Conservation (phyloP, 2,329 filamentous ascomycete genomes). For the Diplodia mutila region DNA sequence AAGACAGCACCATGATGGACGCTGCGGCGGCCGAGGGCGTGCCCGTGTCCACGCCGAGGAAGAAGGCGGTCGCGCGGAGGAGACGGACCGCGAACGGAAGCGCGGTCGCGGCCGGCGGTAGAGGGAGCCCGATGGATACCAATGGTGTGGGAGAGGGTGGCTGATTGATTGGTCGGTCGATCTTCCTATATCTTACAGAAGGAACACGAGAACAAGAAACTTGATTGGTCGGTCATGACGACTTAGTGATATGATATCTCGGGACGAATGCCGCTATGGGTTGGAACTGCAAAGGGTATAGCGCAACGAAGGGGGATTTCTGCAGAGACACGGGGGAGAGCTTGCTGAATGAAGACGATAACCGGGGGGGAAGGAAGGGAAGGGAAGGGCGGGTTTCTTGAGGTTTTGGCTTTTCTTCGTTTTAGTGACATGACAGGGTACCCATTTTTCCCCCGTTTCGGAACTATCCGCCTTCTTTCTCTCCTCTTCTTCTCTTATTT, state of each 20-base stretch:
- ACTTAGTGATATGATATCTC: background rate
- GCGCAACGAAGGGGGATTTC: background rate
- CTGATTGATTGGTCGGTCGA: conserved; percentile 25
- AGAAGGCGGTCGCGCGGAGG: conserved; percentile 43
- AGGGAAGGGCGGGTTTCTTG: background rate
- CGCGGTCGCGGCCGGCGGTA: conserved; percentile 24
- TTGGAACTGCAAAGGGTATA: background rate
- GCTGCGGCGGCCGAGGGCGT: conserved; percentile 39
- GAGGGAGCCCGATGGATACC: conserved; percentile 47
- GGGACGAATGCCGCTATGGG: background rate
- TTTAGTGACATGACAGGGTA: background rate
- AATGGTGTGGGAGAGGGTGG: conserved; percentile 42
- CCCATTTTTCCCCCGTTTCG: background rate
- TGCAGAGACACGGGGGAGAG: background rate
- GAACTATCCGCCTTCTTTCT: background rate
- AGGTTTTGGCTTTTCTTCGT: conserved; percentile 3
- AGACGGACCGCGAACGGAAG: conserved; percentile 33
- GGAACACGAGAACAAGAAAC: background rate
- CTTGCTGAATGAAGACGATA: background rate
- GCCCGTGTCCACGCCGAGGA: conserved; percentile 34
- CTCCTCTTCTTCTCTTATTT: background rate
- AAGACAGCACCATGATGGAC: conserved; percentile 34
- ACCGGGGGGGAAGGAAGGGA: background rate
- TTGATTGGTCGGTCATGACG: background rate
- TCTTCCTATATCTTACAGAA: background rate